Conservation (phyloP, 345 rosid genomes). For the Rhodomyrtus tomentosa region DNA sequence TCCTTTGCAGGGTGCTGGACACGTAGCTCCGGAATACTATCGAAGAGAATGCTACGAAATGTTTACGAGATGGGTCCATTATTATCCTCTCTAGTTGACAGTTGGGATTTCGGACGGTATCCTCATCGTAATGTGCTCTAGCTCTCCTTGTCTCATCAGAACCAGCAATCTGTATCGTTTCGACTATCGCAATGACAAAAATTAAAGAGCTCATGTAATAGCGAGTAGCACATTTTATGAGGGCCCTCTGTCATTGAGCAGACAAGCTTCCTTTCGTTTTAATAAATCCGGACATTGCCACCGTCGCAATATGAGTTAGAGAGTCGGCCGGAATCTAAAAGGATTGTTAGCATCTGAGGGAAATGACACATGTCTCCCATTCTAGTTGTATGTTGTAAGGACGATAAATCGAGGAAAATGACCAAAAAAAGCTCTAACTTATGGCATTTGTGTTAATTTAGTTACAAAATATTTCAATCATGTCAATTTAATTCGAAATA, state of each 20-base stretch:
- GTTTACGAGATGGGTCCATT: conserved; percentile 23
- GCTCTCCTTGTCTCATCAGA: not conserved
- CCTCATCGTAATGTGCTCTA: not conserved
- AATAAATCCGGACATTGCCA: not conserved
- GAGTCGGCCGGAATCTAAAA: not conserved
- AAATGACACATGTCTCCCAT: not conserved
- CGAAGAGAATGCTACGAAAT: conserved; percentile 17
- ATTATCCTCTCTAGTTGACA: conserved; percentile 10
- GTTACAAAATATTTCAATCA: no score
- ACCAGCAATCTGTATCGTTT: not conserved
- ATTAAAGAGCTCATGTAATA: not conserved
- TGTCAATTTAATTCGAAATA: no score
- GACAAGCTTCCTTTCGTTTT: not conserved
- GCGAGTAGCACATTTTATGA: not conserved
- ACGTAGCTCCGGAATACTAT: conserved; percentile 19
- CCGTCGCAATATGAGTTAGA: not conserved
- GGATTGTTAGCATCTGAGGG: not conserved
- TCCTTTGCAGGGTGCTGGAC: conserved; percentile 24
- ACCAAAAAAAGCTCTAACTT: no score
- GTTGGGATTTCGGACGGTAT: not conserved
- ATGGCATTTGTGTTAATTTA: no score
- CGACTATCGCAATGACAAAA: not conserved
- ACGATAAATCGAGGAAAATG: not conserved
- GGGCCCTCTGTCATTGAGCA: not conserved
- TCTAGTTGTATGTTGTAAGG: not conserved